Evolutionary conservation across 1,284 basidiomycete species (phyloP), one percentile per base, ranked within the genome.

Genomic region (Mrakiaceae sp.): DNA sequence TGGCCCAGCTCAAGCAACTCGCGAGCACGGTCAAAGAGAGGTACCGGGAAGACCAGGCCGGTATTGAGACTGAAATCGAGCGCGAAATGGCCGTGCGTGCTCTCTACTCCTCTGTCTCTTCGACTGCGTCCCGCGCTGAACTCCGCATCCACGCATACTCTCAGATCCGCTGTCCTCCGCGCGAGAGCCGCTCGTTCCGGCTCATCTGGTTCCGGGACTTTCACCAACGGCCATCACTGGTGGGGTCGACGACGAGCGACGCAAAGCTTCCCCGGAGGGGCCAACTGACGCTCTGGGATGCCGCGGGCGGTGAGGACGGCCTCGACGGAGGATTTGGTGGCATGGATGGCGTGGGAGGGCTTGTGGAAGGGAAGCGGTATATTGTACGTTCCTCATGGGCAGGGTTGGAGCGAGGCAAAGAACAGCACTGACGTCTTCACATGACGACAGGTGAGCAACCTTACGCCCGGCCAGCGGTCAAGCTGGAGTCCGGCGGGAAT

Each of bases 251-350:
- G 47, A 70, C 71, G 0, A 78, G 79, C 66, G 77, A 81, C 81
- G 12, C 77, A 27, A 27, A 27, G 27, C 27, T 27, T 80, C 40
- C 79, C 64, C 81, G 88, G 14, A 79, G 76, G 1, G 90, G 83
- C 0, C 87, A 90, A 72, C 70, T 96, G 58, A 93, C 87, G 0
- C 81, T 92, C 0, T 94, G 90, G 90, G 89, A 95, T 71, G 85
- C 84, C 1, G 76, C 84, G 4, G 78, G 76, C 8, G 77, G 78
- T 9, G 75, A 79, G 4, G 64, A 62, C 3, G 27, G 7, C 27
- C 55, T 57, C 12, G 43, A n/a, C 27, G 27, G 27, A 27, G 27
- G 27, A 27, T 27, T 27, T 27, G 27, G 27, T 27, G 27, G 27
- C 27, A 27, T 27, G 27, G 27, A 27, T 27, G 27, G 27, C 27